These are phyloP conservation scores for Cadophora luteo-olivacea DNA, from an alignment of 2,329 filamentous ascomycete species.

Conservation along the genomic window DNA sequence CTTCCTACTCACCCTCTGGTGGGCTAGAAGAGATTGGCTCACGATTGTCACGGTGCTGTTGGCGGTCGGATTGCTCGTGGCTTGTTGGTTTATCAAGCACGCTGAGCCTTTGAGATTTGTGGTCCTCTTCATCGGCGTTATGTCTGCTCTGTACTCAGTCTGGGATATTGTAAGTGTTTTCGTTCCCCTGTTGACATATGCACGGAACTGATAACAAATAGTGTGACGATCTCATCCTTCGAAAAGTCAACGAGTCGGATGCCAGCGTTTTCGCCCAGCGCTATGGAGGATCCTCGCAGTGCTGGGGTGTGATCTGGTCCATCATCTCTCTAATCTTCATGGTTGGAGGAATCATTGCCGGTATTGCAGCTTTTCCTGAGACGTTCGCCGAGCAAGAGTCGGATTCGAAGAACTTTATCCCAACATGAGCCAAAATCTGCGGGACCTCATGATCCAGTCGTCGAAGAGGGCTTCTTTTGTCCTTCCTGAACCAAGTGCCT, in stretches of 20 bases:
- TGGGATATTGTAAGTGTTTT: no score
- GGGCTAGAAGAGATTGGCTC: slow-evolving; percentile 80
- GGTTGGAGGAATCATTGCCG: slow-evolving; percentile 75
- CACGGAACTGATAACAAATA: slow-evolving; percentile 41
- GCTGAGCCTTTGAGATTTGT: slow-evolving; percentile 77
- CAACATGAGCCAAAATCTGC: slow-evolving; percentile 29
- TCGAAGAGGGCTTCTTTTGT: neutral
- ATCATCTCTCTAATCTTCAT: slow-evolving; percentile 75
- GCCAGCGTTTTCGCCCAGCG: slow-evolving; percentile 79
- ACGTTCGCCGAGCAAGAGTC: slow-evolving; percentile 71
- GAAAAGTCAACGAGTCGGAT: slow-evolving; percentile 82
- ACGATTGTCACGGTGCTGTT: slow-evolving; percentile 74
- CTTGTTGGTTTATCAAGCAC: slow-evolving; percentile 81
- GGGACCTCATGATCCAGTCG: no score
- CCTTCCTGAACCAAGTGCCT: neutral
- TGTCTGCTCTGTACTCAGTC: slow-evolving; percentile 80
- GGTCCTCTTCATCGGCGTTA: slow-evolving; percentile 82
- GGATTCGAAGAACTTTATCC: slow-evolving; percentile 71
- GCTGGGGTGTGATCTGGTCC: slow-evolving; percentile 82
- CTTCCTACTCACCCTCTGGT: slow-evolving; percentile 82
- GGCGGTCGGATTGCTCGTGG: slow-evolving; percentile 74
- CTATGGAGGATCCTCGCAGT: slow-evolving; percentile 80
- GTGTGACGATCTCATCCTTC: slow-evolving; percentile 80
- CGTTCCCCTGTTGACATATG: no score
- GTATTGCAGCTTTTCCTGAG: slow-evolving; percentile 77